phyloP scores from a whole-genome alignment of 495 filamentous ascomycete genomes.

The Talaromyces thailandensis region DNA sequence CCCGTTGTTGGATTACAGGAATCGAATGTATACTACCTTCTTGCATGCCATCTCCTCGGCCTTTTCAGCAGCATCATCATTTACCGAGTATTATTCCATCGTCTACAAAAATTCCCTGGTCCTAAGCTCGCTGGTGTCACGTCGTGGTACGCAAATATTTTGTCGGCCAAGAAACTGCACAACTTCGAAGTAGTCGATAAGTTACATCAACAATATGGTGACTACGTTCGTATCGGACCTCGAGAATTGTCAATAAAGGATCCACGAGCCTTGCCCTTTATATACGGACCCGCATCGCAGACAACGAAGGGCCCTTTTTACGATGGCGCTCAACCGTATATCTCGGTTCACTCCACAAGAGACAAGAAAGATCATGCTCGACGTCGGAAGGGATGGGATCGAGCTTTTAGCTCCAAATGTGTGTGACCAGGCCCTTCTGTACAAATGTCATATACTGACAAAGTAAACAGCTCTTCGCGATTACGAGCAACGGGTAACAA shows the following conservation, averaged over 20 bases:
- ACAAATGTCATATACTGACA: not conserved
- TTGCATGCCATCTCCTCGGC: slow-evolving; percentile 17
- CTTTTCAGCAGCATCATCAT: slow-evolving; percentile 35
- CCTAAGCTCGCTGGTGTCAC: slow-evolving; percentile 30
- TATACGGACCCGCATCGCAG: slow-evolving; percentile 15
- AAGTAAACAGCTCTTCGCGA: slow-evolving; percentile 7
- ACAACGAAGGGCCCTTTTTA: slow-evolving; percentile 30
- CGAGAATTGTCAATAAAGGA: slow-evolving; percentile 17
- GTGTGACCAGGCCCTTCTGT: too few relatives aligned
- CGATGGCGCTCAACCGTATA: slow-evolving; percentile 11
- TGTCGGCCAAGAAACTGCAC: slow-evolving; percentile 19
- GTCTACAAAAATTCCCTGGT: slow-evolving; percentile 34
- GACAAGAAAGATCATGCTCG: slow-evolving; percentile 9
- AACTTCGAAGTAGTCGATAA: slow-evolving; percentile 24
- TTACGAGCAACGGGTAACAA: slow-evolving; percentile 8
- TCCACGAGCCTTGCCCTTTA: slow-evolving; percentile 10
- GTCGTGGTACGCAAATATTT: slow-evolving; percentile 27
- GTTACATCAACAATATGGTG: slow-evolving; percentile 21
- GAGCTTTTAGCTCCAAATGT: slow-evolving; percentile 3
- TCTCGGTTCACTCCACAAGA: slow-evolving; percentile 8
- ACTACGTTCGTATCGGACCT: slow-evolving; percentile 25
- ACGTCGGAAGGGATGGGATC: slow-evolving; percentile 5
- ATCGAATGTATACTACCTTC: not conserved
- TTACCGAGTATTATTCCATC: slow-evolving; percentile 39
- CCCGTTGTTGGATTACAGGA: not conserved